A percentile compares a stretch with the other conserved stretches of the same genome.
These are phyloP conservation scores for Triticum dicoccoides DNA, from an alignment of 176 grass and related monocot species.

Conservation along the genomic window DNA sequence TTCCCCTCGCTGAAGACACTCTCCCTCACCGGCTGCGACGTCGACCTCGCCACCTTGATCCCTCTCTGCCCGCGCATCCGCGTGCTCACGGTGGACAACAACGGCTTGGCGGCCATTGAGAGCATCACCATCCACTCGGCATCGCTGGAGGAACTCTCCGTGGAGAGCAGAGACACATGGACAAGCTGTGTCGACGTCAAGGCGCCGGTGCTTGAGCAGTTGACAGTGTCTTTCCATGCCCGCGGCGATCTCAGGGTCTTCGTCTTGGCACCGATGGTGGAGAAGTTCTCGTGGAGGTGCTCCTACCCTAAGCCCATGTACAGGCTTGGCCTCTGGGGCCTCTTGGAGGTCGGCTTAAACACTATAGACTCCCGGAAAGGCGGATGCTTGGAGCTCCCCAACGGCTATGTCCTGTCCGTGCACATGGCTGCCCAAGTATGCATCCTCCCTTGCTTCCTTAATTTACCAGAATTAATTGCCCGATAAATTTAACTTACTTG, in stretches of 20 bases:
- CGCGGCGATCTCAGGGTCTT: background rate
- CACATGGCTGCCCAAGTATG: too few species aligned
- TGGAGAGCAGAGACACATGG: background rate
- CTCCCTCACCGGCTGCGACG: background rate
- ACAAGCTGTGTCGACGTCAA: background rate
- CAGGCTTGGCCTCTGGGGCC: background rate
- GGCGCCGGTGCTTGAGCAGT: background rate
- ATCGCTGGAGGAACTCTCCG: background rate
- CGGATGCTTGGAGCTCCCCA: too few species aligned
- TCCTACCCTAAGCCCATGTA: too few species aligned
- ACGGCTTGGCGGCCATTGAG: background rate
- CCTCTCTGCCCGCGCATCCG: background rate
- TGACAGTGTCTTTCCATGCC: background rate
- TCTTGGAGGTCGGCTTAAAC: background rate
- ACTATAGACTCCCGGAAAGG: too few species aligned
- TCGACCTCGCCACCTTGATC: background rate
- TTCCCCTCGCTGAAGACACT: background rate
- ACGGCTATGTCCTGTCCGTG: background rate
- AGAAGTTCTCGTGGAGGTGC: background rate
- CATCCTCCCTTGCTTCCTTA: background rate
- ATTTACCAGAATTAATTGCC: background rate
- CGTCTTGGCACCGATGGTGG: background rate
- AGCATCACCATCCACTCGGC: background rate
- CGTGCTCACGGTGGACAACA: background rate
- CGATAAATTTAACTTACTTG: background rate